Conservation (phyloP, 139 green algal genomes). For the Micractinium sp. region DNA sequence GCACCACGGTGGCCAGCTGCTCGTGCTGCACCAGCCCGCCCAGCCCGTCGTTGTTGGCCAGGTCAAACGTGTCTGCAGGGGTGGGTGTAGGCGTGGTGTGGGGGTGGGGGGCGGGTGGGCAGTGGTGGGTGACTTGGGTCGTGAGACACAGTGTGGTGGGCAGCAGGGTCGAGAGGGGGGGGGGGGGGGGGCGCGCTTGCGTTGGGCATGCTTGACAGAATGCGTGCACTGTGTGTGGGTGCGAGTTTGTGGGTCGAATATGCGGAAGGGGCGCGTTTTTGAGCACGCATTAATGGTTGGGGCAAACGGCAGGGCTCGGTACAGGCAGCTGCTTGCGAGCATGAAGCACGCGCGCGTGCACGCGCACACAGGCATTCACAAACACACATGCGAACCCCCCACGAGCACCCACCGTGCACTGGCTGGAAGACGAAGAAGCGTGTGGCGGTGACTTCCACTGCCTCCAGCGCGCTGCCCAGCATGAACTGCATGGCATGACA, state of each 20-base stretch:
- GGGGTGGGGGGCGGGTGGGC: too few species aligned
- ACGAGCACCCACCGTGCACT: neutral
- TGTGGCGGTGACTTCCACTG: constrained; percentile 5
- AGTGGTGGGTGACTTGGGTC: neutral
- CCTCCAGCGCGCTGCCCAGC: neutral
- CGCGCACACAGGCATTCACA: neutral
- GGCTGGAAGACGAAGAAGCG: constrained; percentile 32
- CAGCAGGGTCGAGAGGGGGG: neutral
- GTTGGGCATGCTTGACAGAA: too few species aligned
- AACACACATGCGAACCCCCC: neutral
- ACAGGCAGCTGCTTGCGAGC: neutral
- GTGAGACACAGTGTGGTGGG: too few species aligned
- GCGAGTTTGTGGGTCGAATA: too few species aligned
- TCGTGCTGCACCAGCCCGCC: constrained; percentile 21
- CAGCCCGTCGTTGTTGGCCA: constrained; percentile 22
- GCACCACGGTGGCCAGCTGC: constrained; percentile 17
- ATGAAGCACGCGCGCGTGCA: neutral
- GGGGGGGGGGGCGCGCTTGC: too few species aligned
- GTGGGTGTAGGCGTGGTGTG: neutral
- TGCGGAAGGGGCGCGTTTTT: too few species aligned
- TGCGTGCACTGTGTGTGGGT: too few species aligned
- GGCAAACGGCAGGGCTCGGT: too few species aligned
- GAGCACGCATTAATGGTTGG: too few species aligned
- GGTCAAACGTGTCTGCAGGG: constrained; percentile 16
- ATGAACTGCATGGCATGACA: neutral